Base-by-base conservation (phyloP, 805 yeast species). In the Tetrapisispora taiwanensis region DNA sequence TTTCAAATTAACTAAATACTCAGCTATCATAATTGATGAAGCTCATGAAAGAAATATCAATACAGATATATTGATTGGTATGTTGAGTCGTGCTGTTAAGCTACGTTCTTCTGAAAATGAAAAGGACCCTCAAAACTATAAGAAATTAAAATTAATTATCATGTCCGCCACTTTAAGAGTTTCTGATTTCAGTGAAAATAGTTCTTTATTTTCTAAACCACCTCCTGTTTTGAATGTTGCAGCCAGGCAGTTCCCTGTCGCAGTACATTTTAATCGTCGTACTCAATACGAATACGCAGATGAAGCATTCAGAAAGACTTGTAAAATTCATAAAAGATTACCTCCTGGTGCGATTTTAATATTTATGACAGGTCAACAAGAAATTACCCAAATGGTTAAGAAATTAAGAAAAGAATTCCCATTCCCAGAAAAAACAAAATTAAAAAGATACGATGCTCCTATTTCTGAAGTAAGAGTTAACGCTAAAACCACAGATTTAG, bases 161-260 rank as follows among this genome's bases (percentile, higher is more conserved):
- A 92, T 92, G 99, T 89, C 97, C 36, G 99, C 99, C 15, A 92
- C 99, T 0, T 72, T 92, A 47, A 73, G 97, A 54, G 97, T 92
- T 0, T 67, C 90, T 14, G 99, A 92, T 62, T 92, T 92, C 58
- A 78, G 95, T 42, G 95, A 88, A 55, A 92, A 92, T 61, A 59
- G 64, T 14, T 65, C 72, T 1, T 67, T 94, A 28, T 92, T 94
- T 56, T 63, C 71, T 15, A 54, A 57, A 0, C 79, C 84, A 0
- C 98, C 98, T 1, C 98, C 98, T 2, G 76, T 94, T 30, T 66
- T 94, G 31, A 82, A 82, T 52, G 88, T 92, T 13, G 90, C 84
- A 42, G 95, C 97, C 0, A 77, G 99, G 62, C 97, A 90, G 59
- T 88, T 75, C 56, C 96, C 98, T 0, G 97, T 92, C 0, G 78